Evolutionary conservation across 2,329 filamentous ascomycete species (phyloP).

Genomic region (Lasiodiplodia hormozganensis): DNA sequence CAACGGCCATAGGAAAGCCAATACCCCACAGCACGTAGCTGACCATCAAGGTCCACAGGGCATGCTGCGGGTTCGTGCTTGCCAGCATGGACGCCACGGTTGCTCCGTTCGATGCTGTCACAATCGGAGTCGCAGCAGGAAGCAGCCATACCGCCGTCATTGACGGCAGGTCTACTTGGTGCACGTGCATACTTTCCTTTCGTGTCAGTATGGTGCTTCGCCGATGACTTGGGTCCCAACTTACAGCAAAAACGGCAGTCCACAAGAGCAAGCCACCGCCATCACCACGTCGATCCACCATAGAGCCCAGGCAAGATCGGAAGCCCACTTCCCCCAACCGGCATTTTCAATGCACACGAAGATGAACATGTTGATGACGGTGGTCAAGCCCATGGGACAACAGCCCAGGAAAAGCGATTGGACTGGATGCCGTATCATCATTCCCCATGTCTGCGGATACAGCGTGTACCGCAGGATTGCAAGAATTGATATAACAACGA

Average conservation of each 20-base stretch:
- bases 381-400: slow-evolving; percentile 72
- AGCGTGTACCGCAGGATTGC: slow-evolving; percentile 67
- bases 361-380: slow-evolving; percentile 70
- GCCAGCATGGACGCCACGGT: slow-evolving; percentile 65
- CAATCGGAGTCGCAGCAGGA: slow-evolving; percentile 71
- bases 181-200: neutral
- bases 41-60: slow-evolving; percentile 67
- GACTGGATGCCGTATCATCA: slow-evolving; percentile 70
- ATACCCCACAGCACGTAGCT: slow-evolving; percentile 75
- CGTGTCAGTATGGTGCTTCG: neutral
- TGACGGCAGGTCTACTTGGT: slow-evolving; percentile 50
- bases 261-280: slow-evolving; percentile 56
- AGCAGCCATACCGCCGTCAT: slow-evolving; percentile 72
- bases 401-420: slow-evolving; percentile 73
- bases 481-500: slow-evolving; percentile 60
- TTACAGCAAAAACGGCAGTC: slow-evolving; percentile 65
- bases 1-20: slow-evolving; percentile 66
- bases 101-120: slow-evolving; percentile 70
- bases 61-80: slow-evolving; percentile 57
- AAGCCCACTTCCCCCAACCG: slow-evolving; percentile 57
- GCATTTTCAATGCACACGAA: slow-evolving; percentile 57
- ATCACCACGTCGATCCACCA: slow-evolving; percentile 59
- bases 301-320: slow-evolving; percentile 53
- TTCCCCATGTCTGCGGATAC: slow-evolving; percentile 70
- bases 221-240: neutral